A percentile compares a stretch with the other conserved stretches of the same genome.
phyloP scores from a whole-genome alignment of 306 rosid species.

The Sphenostylis stenocarpa region DNA sequence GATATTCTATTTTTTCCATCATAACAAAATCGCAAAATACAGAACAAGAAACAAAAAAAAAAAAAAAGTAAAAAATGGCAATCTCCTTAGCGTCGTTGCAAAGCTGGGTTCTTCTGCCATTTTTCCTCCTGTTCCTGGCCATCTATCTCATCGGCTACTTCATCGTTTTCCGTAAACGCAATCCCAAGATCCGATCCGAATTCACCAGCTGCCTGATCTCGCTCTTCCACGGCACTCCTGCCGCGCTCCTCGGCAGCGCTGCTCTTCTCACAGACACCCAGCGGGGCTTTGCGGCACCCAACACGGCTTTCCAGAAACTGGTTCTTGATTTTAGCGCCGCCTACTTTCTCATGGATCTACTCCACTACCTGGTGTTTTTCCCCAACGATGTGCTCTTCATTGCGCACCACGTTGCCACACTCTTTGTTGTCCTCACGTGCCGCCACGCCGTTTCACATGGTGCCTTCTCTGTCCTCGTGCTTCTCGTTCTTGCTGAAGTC shows the following conservation, averaged over 20 bases:
- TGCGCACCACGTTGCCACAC: conserved; percentile 84
- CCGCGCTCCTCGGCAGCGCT: conserved; percentile 48
- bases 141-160: conserved; percentile 61
- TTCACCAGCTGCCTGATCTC: conserved; percentile 79
- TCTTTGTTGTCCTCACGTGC: conserved; percentile 86
- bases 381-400: conserved; percentile 81
- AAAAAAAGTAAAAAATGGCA: too few relatives aligned
- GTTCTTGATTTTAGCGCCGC: conserved; percentile 90
- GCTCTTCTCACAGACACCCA: conserved; percentile 48
- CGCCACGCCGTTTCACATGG: conserved; percentile 74
- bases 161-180: conserved; percentile 60
- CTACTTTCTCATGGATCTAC: conserved; percentile 74
- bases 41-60: too few relatives aligned
- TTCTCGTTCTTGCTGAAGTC: conserved; percentile 73
- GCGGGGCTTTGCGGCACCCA: conserved; percentile 59
- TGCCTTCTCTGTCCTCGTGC: conserved; percentile 59
- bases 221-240: conserved; percentile 85
- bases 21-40: neutral
- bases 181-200: conserved; percentile 85
- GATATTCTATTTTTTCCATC: conserved; percentile 3
- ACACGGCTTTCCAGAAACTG: conserved; percentile 51
- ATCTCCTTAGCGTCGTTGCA: neutral
- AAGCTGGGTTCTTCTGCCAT: conserved; percentile 16
- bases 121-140: conserved; percentile 53
- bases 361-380: conserved; percentile 69